Conservation (phyloP, 176 grass and related monocot genomes). For the Cenchrus purpureus region DNA sequence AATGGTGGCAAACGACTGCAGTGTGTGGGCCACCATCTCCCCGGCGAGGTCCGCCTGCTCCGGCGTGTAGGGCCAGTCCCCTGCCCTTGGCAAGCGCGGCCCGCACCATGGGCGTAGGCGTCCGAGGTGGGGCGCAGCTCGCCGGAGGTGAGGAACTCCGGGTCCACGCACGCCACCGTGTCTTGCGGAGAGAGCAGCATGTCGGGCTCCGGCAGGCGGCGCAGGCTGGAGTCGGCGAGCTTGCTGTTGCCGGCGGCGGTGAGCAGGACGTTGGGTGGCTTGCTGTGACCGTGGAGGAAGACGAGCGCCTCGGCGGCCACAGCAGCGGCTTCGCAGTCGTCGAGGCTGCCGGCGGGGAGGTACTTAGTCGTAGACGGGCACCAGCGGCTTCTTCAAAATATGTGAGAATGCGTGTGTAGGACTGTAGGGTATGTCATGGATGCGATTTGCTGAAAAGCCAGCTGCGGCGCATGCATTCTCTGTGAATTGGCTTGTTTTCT, state of each 20-base stretch:
- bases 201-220: background rate
- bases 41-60: constrained; percentile 1
- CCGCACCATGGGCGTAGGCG: constrained; percentile 5
- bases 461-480: too few species aligned
- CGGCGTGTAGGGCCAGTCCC: background rate
- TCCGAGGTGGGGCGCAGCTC: constrained; percentile 22
- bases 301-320: constrained; percentile 11
- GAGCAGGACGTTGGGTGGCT: background rate
- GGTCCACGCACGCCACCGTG: constrained; percentile 8
- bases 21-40: background rate
- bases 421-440: too few species aligned
- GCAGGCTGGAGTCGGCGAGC: background rate
- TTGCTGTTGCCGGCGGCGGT: background rate
- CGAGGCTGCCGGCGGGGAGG: background rate
- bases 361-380: background rate
- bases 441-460: too few species aligned
- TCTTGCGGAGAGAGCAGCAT: background rate
- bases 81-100: background rate
- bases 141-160: constrained; percentile 6
- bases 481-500: too few species aligned
- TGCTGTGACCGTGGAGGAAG: constrained; percentile 12
- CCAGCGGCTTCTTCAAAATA: background rate
- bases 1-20: background rate
- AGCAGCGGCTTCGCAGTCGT: background rate
- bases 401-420: too few species aligned